Conservation (phyloP, 208 protist species). For the Herpetomonas tarakana region DNA sequence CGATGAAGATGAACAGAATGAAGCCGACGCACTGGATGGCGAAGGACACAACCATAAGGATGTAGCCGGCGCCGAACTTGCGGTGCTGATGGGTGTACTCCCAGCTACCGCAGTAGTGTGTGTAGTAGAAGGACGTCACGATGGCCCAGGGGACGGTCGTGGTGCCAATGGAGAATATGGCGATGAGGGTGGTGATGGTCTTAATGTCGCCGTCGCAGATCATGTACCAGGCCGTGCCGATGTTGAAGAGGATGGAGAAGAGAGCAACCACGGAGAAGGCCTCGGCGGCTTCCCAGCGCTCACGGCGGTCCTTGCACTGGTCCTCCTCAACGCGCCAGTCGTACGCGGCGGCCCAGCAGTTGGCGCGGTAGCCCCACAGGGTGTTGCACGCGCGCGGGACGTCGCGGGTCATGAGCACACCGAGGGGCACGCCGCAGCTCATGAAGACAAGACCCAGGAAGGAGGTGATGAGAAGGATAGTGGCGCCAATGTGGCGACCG, state of each 20-base stretch:
- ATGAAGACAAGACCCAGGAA: conserved; percentile 41
- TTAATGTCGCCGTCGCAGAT: conserved; percentile 37
- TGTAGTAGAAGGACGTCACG: conserved; percentile 52
- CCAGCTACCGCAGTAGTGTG: conserved; percentile 43
- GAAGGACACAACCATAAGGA: conserved; percentile 42
- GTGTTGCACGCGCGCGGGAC: conserved; percentile 38
- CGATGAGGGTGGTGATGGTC: conserved; percentile 19
- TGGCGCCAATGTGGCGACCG: conserved; percentile 44
- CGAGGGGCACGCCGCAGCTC: conserved; percentile 42
- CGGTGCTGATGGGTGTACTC: conserved; percentile 23
- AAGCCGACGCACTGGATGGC: conserved; percentile 36
- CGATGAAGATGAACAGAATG: conserved; percentile 38
- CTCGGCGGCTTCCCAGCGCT: conserved; percentile 45
- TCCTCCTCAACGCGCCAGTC: conserved; percentile 36
- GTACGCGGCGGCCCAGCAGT: conserved; percentile 44
- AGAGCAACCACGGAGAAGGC: conserved; percentile 53
- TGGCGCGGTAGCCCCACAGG: conserved; percentile 45
- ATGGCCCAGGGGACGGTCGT: conserved; percentile 49
- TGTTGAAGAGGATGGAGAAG: conserved; percentile 34
- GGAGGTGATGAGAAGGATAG: conserved; percentile 34
- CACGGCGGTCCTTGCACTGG: conserved; percentile 31
- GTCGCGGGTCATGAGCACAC: conserved; percentile 30
- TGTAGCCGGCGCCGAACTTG: conserved; percentile 46
- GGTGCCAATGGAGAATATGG: conserved; percentile 36
- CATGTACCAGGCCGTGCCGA: conserved; percentile 28